Evolutionary conservation across 192 early-diverging fungal genomes (phyloP), one percentile per base, ranked within the genome.

Genomic region (Coemansia sp.): DNA sequence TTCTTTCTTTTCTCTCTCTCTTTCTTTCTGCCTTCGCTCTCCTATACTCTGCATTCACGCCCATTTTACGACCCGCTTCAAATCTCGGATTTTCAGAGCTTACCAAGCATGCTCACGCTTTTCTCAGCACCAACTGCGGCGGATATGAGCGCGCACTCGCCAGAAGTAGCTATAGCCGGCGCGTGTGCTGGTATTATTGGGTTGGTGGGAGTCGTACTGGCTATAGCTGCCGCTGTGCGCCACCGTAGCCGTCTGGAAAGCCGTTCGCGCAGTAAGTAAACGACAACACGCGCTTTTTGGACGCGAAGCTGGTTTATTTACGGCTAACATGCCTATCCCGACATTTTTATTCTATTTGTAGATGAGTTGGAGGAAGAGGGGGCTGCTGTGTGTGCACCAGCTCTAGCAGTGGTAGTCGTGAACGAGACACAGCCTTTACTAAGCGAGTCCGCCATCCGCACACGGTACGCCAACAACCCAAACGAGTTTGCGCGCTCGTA

Each of bases 401-500:
- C 43, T 15, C 46, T 24, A 35, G 52, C n/a, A 17, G 32, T 33
- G 29, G 24, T 33, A 15, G 52, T 53, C 19, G 52, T 18, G 2
- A 60, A 33, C 52, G 76, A 79, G 40, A 32, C 67, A n/a, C 76
- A 69, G 56, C 76, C 76, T 58, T 53, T 79, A 54, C 63, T 79
- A 39, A 67, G 54, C 57, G 70, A 69, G 29, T 72, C 76, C 21
- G 69, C 76, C 6, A 79, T 79, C 21, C 76, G 76, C 52, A 68
- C 70, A 0, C 58, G 70, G 26, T 79, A 79, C 24, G 60, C 53
- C 14, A 60, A 40, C 39, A 68, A 68, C 38, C 58, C 70, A 5
- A 67, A 69, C 55, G 76, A 79, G 55, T 79, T 66, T 60, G 76
- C 76, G 41, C 62, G 67, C 33, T 70, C 76, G 35, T 68, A 69